Evolutionary conservation across 495 filamentous ascomycete genomes (phyloP), one percentile per base, ranked within the genome.

Genomic region (Parathielavia appendiculata): DNA sequence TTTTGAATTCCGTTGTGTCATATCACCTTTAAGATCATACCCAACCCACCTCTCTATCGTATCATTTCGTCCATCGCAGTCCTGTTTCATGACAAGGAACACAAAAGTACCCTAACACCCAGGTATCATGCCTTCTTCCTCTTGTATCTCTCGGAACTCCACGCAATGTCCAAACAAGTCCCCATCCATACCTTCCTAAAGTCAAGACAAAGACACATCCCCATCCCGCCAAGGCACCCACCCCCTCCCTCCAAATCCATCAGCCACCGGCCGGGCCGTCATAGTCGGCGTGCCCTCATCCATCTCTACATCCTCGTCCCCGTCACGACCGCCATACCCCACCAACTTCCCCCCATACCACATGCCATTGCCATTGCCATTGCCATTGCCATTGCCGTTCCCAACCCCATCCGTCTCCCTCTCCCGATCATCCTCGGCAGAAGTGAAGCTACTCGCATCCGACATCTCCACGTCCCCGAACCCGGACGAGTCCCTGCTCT

Each of bases 401-500:
- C n/a, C n/a, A n/a, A n/a, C 48, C 32, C 44, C 20, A 34, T 14
- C 14, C 36, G 56, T 55, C 26, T 23, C 64, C 61, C 8, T 40
- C 10, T 23, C 46, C 1, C 38, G 19, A 35, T 62, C 65, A 16
- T 66, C 59, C n/a, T 68, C 62, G 14, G 59, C 70, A 11, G 68
- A 70, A 26, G 59, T 53, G 14, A 65, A 55, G 34, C 71, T 75
- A 34, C 66, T 69, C 17, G 63, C 65, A 55, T 79, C 75, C 22
- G 71, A 73, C 71, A 75, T 77, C 50, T 78, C 76, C 14, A 78
- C 63, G 38, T 78, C 75, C 0, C 14, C 55, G 17, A 65, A 62
- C 22, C 66, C 70, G 19, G 66, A 68, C 44, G 62, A 66, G 11
- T 52, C 56, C 32, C 59, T 61, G 23, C 38, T 49, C 10, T 44